These are phyloP conservation scores for Dovyalis caffra DNA, from an alignment of 345 rosid species.

Conservation along the genomic window DNA sequence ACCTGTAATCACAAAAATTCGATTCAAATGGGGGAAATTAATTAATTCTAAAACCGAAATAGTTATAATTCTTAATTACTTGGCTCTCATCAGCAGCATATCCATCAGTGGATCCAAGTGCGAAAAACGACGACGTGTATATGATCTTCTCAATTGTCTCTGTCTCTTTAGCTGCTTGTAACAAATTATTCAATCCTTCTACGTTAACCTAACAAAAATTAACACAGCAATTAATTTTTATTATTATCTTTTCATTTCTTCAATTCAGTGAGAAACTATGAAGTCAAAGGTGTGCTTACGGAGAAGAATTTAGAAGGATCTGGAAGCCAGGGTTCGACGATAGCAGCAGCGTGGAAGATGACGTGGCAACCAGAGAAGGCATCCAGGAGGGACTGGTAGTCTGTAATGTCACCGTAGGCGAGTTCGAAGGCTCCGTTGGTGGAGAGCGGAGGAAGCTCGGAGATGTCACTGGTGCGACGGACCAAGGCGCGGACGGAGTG, in stretches of 20 bases:
- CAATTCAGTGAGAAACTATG: background rate
- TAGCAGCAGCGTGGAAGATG: constrained; percentile 82
- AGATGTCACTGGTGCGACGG: constrained; percentile 78
- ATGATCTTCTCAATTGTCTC: constrained; percentile 55
- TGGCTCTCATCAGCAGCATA: constrained; percentile 44
- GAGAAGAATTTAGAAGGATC: constrained; percentile 72
- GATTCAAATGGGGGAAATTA: too few species aligned
- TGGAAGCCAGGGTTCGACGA: constrained; percentile 93
- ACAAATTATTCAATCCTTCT: constrained; percentile 71
- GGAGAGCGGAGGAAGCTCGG: constrained; percentile 45
- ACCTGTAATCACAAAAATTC: constrained; percentile 31
- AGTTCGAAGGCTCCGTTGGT: constrained; percentile 41
- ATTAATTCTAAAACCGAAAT: too few species aligned
- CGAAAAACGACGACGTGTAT: constrained; percentile 89
- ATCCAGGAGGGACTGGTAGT: constrained; percentile 49
- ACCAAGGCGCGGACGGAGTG: constrained; percentile 74
- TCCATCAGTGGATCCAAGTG: constrained; percentile 84
- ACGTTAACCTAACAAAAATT: constrained; percentile 97
- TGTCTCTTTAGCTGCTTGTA: constrained; percentile 62
- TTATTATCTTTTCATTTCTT: background rate
- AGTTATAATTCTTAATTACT: too few species aligned
- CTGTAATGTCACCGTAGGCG: constrained; percentile 81
- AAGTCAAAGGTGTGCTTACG: constrained; percentile 32
- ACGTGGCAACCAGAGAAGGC: constrained; percentile 68
- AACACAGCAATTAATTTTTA: background rate